Conservation (phyloP, 768 basidiomycete genomes). For the Podaxis mareebaensis region DNA sequence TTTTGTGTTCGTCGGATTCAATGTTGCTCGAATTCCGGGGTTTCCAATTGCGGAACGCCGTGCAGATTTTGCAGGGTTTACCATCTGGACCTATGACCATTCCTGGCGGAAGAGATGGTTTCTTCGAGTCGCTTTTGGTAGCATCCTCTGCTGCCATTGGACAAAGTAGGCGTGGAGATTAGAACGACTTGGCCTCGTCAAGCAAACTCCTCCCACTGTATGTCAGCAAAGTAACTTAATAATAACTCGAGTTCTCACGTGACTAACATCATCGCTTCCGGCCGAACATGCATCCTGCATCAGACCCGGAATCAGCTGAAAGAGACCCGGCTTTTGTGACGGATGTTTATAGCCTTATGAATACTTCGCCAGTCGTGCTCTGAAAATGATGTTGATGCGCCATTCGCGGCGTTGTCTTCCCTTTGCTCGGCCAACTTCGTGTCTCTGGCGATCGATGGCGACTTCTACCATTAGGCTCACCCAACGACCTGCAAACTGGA, state of each 20-base stretch:
- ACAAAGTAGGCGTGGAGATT: no score
- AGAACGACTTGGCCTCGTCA: no score
- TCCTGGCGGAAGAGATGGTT: conserved; percentile 59
- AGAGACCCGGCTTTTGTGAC: background rate
- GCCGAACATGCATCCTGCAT: background rate
- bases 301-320: conserved; percentile 8
- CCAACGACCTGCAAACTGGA: conserved; percentile 63
- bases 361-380: background rate
- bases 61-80: conserved; percentile 93
- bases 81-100: conserved; percentile 92
- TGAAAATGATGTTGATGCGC: conserved; percentile 8
- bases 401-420: background rate
- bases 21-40: conserved; percentile 39
- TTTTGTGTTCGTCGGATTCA: conserved; percentile 25
- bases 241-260: background rate
- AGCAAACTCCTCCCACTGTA: background rate
- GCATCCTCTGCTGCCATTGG: conserved; percentile 7
- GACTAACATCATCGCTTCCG: background rate
- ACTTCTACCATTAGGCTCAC: conserved; percentile 23
- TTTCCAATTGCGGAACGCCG: conserved; percentile 74
- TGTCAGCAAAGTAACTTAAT: background rate
- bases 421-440: background rate
- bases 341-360: background rate
- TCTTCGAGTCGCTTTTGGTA: conserved; percentile 8
- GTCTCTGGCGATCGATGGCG: conserved; percentile 23